phyloP scores from a whole-genome alignment of 2,329 filamentous ascomycete genomes.

The Fusarium burgessii region DNA sequence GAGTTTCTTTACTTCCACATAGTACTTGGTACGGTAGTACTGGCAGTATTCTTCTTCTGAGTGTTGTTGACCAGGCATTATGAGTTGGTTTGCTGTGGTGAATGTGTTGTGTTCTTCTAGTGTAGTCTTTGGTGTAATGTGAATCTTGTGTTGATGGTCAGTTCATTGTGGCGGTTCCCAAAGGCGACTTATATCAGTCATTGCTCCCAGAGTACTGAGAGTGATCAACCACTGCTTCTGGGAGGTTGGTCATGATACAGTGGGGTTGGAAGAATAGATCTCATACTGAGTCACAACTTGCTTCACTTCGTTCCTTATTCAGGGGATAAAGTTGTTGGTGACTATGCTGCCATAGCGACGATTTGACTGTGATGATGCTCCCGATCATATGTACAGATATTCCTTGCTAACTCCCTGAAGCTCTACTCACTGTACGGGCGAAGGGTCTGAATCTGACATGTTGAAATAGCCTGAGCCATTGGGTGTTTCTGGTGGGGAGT shows the following conservation, averaged over 20 bases:
- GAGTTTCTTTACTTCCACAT: not conserved
- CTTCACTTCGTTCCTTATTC: not conserved
- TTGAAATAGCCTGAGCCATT: not conserved
- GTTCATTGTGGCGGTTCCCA: not conserved
- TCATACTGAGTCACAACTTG: not conserved
- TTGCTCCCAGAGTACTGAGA: not conserved
- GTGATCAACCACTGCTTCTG: not conserved
- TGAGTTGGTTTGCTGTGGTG: not conserved
- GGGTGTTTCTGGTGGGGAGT: too few relatives aligned
- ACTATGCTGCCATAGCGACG: too few relatives aligned
- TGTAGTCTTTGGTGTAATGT: not conserved
- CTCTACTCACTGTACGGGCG: not conserved
- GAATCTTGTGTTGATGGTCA: not conserved
- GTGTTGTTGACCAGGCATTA: not conserved
- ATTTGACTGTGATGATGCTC: not conserved
- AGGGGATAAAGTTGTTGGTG: not conserved
- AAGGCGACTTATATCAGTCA: not conserved
- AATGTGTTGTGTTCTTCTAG: not conserved
- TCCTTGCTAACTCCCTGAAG: not conserved
- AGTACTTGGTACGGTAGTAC: not conserved
- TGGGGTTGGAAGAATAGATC: too few relatives aligned
- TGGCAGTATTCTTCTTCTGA: not conserved
- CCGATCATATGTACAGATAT: too few relatives aligned
- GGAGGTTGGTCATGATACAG: not conserved
- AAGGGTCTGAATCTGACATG: not conserved